Evolutionary conservation across 805 yeast species (phyloP), one percentile per base, ranked within the genome.

Genomic region (Wilhelminamyces savonicus): DNA sequence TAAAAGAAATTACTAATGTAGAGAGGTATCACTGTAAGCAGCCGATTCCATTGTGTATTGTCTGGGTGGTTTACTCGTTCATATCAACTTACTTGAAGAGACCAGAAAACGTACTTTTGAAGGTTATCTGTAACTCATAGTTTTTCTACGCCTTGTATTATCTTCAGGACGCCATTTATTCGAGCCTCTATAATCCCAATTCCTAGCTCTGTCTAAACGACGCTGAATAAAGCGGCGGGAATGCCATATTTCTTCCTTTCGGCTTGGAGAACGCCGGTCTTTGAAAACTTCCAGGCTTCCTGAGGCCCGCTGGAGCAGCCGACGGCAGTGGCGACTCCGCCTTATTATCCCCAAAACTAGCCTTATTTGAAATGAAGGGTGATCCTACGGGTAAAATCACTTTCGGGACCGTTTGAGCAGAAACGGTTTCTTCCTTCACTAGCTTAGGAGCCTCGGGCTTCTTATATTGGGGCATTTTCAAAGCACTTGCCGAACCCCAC

Each of bases 231-330:
- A 50, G 37, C 13, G 36, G 36, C 2, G 61, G 55, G 26, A 49
- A 48, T n/a, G 50, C 53, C 23, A 50, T 29, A 16, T 46, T 44
- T 22, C 41, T 46, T 8, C 42, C 52, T n/a, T n/a, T n/a, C 12
- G 32, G 30, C 19, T 41, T 46, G 4, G 38, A 27, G 16, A 32
- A 38, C 13, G 35, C 27, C 13, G 63, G 63, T 30, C 51, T 41
- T 40, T 56, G 62, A 39, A 57, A 57, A 36, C 54, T 53, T 19
- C 57, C 54, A 5, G 65, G 66, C 37, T 49, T 54, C 40, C 48
- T 48, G 28, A 58, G 49, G 8, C 48, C 49, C 11, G 31, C 9
- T 13, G n/a, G n/a, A n/a, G n/a, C n/a, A n/a, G n/a, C n/a, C n/a
- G n/a, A n/a, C n/a, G n/a, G n/a, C n/a, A n/a, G n/a, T n/a, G n/a